Evolutionary conservation across 352 stramenopile species (phyloP).

Genomic region (Elongisporangium undulatum): DNA sequence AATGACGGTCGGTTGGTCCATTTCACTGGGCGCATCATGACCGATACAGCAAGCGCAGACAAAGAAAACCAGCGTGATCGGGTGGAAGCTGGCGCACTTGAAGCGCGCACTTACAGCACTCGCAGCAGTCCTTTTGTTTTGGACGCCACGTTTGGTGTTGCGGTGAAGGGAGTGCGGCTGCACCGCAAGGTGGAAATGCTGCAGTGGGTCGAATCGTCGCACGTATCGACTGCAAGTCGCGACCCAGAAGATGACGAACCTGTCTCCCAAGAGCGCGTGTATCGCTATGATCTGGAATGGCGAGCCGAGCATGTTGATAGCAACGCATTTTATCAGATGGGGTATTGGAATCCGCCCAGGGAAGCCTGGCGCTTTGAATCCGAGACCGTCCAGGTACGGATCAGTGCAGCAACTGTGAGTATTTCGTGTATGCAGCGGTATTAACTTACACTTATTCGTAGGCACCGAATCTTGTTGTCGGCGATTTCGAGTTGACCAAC

Average conservation of each 20-base stretch:
- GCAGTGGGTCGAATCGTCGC: conserved; percentile 76
- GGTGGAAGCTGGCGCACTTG: conserved; percentile 2
- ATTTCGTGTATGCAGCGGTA: not conserved
- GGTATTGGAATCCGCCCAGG: conserved; percentile 55
- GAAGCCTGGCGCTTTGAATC: conserved; percentile 51
- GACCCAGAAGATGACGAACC: conserved; percentile 34
- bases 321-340: conserved; percentile 46
- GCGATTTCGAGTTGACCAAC: conserved; percentile 51
- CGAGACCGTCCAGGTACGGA: conserved; percentile 14
- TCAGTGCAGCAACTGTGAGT: conserved; percentile 11
- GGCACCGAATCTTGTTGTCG: conserved; percentile 41
- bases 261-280: conserved; percentile 41
- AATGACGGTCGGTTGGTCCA: conserved; percentile 32
- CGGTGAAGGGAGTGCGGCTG: conserved; percentile 57
- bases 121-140: conserved; percentile 49
- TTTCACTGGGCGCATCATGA: conserved; percentile 54
- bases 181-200: conserved; percentile 73
- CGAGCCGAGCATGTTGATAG: conserved; percentile 46
- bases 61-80: conserved; percentile 9
- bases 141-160: conserved; percentile 56
- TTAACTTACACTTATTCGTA: not conserved
- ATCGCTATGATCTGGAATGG: conserved; percentile 71
- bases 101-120: conserved; percentile 13
- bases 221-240: conserved; percentile 38
- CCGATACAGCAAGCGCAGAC: conserved; percentile 3